Evolutionary conservation across 2,329 filamentous ascomycete species (phyloP), one percentile per base, ranked within the genome.

Genomic region (Neospermospora avenae): DNA sequence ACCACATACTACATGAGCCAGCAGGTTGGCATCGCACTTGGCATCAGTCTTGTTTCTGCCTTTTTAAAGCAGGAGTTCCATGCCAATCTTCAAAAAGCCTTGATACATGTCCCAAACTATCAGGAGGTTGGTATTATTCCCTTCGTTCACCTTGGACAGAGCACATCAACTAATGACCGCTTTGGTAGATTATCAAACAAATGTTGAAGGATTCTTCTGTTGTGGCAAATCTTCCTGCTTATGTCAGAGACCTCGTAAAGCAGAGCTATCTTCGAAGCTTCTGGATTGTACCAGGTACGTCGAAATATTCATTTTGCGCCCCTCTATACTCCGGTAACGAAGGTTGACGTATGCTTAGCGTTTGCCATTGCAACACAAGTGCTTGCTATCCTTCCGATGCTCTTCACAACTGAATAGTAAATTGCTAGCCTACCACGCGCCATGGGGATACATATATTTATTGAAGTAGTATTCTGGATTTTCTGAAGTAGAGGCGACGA

Each of bases 1-100:
- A 61, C 63, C 52, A 62, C 63, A 57, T 66, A 66, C 48, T 66
- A 65, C 37, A 65, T 66, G 63, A 65, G 64, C 25, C 63, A 66
- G 45, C 63, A 66, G 42, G 57, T 66, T 25, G 64, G 64, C 20
- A 63, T 65, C 31, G 64, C 64, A 3, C 7, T 66, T 11, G 64
- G 64, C 5, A 66, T 63, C n/a, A 62, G 58, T 39, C n/a, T 65
- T 52, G 55, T 37, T 41, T 65, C 63, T 18, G 57, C 49, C n/a
- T 44, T 66, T 48, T 34, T 65, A 18, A 60, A 63, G 53, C 35
- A 41, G 4, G 55, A 63, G 34, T 63, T 66, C 49, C 28, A 59
- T 18, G 13, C 10, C 37, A 66, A 53, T 14, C 25, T 66, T 16
- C 31, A 55, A 8, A 58, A 57, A 34, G 49, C 37, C 24, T 46